Percentiles rank a stretch among this genome's conserved stretches.
Evolutionary conservation across 2,329 filamentous ascomycete genomes (phyloP).

Genomic region (Alternaria panax): DNA sequence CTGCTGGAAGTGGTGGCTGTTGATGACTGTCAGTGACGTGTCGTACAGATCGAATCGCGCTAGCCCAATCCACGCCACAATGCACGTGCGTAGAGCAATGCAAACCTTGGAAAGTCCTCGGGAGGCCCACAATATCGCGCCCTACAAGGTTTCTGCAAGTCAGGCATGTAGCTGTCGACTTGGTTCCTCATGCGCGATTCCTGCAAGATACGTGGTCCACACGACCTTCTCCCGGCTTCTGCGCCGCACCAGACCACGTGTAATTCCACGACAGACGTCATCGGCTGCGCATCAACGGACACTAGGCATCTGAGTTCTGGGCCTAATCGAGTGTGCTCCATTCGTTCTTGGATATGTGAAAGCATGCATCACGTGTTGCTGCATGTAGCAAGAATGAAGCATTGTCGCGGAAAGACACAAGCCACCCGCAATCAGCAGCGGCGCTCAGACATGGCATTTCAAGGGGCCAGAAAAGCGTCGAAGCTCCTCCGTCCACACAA

Average conservation of each 20-base stretch:
- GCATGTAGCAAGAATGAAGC: background rate
- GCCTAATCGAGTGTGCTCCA: background rate
- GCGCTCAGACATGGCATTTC: background rate
- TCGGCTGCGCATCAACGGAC: slow-evolving; percentile 10
- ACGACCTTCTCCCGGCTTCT: slow-evolving; percentile 8
- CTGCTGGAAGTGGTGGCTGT: slow-evolving; percentile 27
- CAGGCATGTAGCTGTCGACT: slow-evolving; percentile 10
- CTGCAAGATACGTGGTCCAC: slow-evolving; percentile 6
- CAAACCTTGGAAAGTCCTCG: slow-evolving; percentile 12
- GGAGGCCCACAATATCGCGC: slow-evolving; percentile 13
- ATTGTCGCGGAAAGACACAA: background rate
- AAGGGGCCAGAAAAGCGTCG: background rate
- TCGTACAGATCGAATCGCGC: slow-evolving; percentile 25
- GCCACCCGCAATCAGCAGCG: background rate
- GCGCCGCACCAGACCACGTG: slow-evolving; percentile 10
- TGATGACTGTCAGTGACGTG: slow-evolving; percentile 31
- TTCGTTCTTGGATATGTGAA: slow-evolving; percentile 2
- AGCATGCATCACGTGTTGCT: slow-evolving; percentile 12
- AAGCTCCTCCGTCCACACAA: background rate
- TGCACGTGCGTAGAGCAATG: slow-evolving; percentile 17
- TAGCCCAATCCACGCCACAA: slow-evolving; percentile 21
- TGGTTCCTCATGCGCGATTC: slow-evolving; percentile 6
- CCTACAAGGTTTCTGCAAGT: slow-evolving; percentile 8
- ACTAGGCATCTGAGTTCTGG: background rate
- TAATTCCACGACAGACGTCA: slow-evolving; percentile 8